Conservation (phyloP, 73 alveolate species). For the Diophrys sp. region DNA sequence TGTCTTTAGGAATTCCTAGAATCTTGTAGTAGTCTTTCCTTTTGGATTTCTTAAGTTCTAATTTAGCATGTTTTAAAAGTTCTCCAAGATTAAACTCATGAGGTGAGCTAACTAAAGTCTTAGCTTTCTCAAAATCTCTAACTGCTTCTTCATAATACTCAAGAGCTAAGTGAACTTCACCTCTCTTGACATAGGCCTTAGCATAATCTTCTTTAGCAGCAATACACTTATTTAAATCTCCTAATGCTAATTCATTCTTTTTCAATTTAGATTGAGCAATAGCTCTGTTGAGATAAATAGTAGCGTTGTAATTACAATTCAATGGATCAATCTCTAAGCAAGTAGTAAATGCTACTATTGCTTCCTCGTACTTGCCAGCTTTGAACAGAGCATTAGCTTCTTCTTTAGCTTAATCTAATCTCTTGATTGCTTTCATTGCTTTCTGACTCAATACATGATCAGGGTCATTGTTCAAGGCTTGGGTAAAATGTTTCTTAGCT, state of each 20-base stretch:
- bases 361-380: conserved; percentile 69
- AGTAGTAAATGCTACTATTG: conserved; percentile 86
- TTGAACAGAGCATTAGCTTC: conserved; percentile 81
- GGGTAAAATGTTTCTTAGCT: conserved; percentile 66
- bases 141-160: conserved; percentile 91
- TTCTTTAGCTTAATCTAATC: conserved; percentile 71
- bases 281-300: conserved; percentile 88
- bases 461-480: conserved; percentile 77
- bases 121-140: conserved; percentile 84
- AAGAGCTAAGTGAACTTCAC: conserved; percentile 72
- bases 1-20: conserved; percentile 80
- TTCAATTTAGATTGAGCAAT: conserved; percentile 73
- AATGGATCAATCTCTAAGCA: conserved; percentile 86
- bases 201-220: conserved; percentile 81
- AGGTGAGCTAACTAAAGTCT: conserved; percentile 78
- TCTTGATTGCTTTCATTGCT: conserved; percentile 55
- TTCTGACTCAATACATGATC: conserved; percentile 55
- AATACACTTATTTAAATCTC: conserved; percentile 83
- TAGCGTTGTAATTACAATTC: conserved; percentile 72
- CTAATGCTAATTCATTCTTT: conserved; percentile 80
- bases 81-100: conserved; percentile 56
- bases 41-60: conserved; percentile 76
- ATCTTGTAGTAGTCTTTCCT: conserved; percentile 95
- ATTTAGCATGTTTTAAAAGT: conserved; percentile 72
- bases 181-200: conserved; percentile 92